These are phyloP conservation scores for Cubamyces sp. DNA, from an alignment of 768 basidiomycete species.

Conservation along the genomic window DNA sequence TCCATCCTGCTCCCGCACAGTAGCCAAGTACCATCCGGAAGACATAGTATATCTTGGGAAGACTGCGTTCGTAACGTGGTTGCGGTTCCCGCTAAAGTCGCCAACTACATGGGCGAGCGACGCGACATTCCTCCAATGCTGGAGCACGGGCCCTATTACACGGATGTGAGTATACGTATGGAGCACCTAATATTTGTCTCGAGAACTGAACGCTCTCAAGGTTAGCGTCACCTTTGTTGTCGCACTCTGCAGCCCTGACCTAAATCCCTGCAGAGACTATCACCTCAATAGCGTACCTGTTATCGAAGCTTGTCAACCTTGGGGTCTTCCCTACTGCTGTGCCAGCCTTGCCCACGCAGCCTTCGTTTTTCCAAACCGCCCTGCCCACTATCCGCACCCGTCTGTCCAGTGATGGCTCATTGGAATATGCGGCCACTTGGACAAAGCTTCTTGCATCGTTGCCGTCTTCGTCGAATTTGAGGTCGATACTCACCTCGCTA, in stretches of 20 bases:
- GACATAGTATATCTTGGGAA: conserved; percentile 63
- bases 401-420: conserved; percentile 33
- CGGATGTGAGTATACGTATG: conserved; percentile 52
- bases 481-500: conserved; percentile 62
- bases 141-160: conserved; percentile 60
- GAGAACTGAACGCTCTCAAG: conserved; percentile 42
- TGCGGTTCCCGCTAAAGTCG: conserved; percentile 74
- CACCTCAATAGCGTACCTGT: conserved; percentile 53
- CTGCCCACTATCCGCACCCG: conserved; percentile 53
- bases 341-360: conserved; percentile 58
- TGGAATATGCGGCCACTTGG: conserved; percentile 56
- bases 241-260: conserved; percentile 13
- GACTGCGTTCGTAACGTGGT: conserved; percentile 69
- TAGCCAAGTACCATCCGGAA: conserved; percentile 21
- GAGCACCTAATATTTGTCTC: conserved; percentile 56
- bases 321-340: conserved; percentile 63
- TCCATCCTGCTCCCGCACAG: conserved; percentile 47
- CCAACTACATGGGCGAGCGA: conserved; percentile 63
- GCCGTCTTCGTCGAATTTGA: conserved; percentile 55
- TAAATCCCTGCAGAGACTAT: conserved; percentile 39
- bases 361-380: conserved; percentile 67
- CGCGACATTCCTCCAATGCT: conserved; percentile 50
- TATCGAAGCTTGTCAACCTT: conserved; percentile 68
- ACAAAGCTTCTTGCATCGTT: conserved; percentile 47
- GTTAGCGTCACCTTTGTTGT: conserved; percentile 37